Base-by-base conservation (phyloP, 306 rosid species). In the Quillaja saponaria region DNA sequence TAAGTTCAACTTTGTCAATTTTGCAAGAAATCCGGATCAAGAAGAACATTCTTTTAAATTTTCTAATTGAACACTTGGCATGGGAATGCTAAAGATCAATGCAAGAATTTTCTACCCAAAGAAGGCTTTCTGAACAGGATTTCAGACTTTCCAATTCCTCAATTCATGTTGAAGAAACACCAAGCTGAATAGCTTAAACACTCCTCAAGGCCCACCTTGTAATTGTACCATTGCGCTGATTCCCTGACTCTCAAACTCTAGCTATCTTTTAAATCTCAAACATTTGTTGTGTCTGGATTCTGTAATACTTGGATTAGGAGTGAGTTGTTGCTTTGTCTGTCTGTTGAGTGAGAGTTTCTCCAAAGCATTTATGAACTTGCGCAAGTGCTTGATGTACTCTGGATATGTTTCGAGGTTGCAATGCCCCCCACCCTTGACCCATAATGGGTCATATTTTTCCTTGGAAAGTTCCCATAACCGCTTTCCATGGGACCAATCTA, bases 361-460 rank as follows among this genome's bases (percentile, higher is more conserved):
- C 99, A 94, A 81, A 0, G 91, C 91, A 16, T 85, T 85, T 18
- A 89, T 38, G 83, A 86, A 94, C 79, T 82, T 94, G 77, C 95
- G 95, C 63, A 94, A 61, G 76, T 94, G 92, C 84, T 83, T 94
- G 50, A 89, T 85, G 81, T 87, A 94, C 85, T 94, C 99, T 0
- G 99, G 99, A 77, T 47, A 94, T 5, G 91, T 85, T 71, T 94
- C 99, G 3, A 94, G 95, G 86, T 94, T 94, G 88, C 99, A 94
- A 56, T 94, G 99, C 12, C 99, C 97, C 6, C 99, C 97, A 6
- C 97, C 99, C 76, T 94, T 87, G 61, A 94, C 90, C 99, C 99
- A 94, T 73, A 94, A 76, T 1, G 99, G 99, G 28, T 94, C 91
- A 34, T 80, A 94, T 69, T 94, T 94, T 76, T 94, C 96, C 79